Percentiles rank a stretch among this genome's conserved stretches.
phyloP scores from a whole-genome alignment of 306 rosid genomes.

The Fagus crenata region DNA sequence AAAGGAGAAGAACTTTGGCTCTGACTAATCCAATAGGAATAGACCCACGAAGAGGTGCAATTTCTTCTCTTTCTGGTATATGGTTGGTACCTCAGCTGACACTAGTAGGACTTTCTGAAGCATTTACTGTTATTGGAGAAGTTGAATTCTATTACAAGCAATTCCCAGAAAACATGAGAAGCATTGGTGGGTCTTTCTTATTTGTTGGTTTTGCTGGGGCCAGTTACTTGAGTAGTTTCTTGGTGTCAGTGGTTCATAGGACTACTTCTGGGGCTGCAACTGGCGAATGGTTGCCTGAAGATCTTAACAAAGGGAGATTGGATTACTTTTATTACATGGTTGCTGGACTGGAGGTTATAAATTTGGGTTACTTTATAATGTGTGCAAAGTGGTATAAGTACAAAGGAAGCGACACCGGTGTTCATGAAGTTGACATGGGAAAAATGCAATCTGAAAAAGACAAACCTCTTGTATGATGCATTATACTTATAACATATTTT shows the following conservation, averaged over 20 bases:
- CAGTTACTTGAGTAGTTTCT: constrained; percentile 57
- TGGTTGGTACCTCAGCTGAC: constrained; percentile 72
- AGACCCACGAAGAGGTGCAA: constrained; percentile 62
- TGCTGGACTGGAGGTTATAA: constrained; percentile 45
- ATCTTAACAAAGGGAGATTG: constrained; percentile 83
- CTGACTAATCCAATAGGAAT: constrained; percentile 51
- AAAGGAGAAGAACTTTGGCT: constrained; percentile 49
- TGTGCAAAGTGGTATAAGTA: constrained; percentile 68
- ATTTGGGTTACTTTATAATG: constrained; percentile 59
- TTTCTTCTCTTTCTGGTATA: constrained; percentile 72
- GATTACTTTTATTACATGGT: constrained; percentile 69
- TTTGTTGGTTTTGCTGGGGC: constrained; percentile 64
- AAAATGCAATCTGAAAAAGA: constrained; percentile 22
- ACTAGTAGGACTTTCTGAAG: constrained; percentile 58
- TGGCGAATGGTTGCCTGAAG: constrained; percentile 77
- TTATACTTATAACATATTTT: background rate
- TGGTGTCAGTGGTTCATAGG: constrained; percentile 54
- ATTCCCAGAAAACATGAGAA: constrained; percentile 91
- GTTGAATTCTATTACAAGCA: constrained; percentile 78
- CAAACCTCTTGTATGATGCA: constrained; percentile 26
- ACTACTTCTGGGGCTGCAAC: constrained; percentile 38
- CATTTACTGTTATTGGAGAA: constrained; percentile 61
- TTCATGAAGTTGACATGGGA: constrained; percentile 30
- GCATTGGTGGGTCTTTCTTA: constrained; percentile 68
- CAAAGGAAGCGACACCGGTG: constrained; percentile 34